phyloP scores from a whole-genome alignment of 2,329 filamentous ascomycete genomes.

The Talaromyces atroroseus region DNA sequence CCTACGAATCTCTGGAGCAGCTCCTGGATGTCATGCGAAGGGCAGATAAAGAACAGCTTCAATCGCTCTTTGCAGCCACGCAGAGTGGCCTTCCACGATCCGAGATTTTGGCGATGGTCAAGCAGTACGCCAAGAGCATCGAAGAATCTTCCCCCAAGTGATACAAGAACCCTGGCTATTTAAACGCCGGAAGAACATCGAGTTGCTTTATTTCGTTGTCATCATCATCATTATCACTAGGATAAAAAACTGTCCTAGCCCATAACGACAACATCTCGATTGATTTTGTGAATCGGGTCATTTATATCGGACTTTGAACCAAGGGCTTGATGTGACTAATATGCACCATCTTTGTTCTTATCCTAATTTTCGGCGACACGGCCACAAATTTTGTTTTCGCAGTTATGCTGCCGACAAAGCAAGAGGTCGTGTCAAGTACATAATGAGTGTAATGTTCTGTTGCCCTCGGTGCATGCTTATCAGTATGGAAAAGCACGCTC shows the following conservation, averaged over 20 bases:
- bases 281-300: neutral
- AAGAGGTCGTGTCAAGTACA: neutral
- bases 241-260: neutral
- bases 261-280: neutral
- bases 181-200: neutral
- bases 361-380: neutral
- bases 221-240: neutral
- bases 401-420: neutral
- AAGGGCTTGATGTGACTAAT: neutral
- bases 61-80: neutral
- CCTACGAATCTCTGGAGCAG: constrained; percentile 5
- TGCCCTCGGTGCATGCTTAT: neutral
- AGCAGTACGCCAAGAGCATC: neutral
- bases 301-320: neutral
- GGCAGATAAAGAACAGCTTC: neutral
- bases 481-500: neutral
- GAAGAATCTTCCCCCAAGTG: neutral
- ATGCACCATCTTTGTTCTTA: neutral
- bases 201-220: neutral
- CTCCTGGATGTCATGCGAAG: constrained; percentile 3
- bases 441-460: neutral
- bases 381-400: neutral
- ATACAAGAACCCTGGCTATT: neutral
- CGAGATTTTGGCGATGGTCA: constrained; percentile 3
- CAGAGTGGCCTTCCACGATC: neutral